These are phyloP conservation scores for Rhododendron henanense DNA, from an alignment of 148 eudicot species.

Conservation along the genomic window DNA sequence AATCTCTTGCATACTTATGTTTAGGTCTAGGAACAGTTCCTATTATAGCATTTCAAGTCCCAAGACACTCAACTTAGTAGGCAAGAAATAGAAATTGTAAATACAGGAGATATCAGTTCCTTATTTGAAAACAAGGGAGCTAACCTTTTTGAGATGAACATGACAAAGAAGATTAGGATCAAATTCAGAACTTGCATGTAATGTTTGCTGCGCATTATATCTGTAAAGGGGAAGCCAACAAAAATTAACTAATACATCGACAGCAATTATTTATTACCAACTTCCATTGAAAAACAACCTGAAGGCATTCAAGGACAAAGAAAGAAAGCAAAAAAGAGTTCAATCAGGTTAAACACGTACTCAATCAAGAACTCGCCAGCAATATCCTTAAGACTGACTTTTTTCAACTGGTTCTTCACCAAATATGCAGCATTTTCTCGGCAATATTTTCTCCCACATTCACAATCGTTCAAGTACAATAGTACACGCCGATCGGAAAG, in stretches of 20 bases:
- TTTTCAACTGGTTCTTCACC: conserved; percentile 67
- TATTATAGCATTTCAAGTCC: conserved; percentile 18
- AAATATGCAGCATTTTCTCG: conserved; percentile 68
- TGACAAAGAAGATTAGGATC: conserved; percentile 83
- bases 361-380: conserved; percentile 76
- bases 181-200: conserved; percentile 43
- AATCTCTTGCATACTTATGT: conserved; percentile 48
- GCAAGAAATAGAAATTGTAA: background rate
- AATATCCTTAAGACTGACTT: conserved; percentile 82
- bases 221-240: conserved; percentile 37
- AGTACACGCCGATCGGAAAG: conserved; percentile 65
- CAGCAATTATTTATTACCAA: background rate
- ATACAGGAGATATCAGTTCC: conserved; percentile 5
- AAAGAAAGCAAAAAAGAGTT: background rate
- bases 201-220: conserved; percentile 47
- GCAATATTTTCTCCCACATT: conserved; percentile 75
- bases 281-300: background rate
- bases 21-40: conserved; percentile 48
- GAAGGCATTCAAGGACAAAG: background rate
- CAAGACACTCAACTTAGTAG: background rate
- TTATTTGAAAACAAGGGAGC: background rate
- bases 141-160: conserved; percentile 84
- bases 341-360: conserved; percentile 36
- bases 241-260: conserved; percentile 1
- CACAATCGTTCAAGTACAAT: conserved; percentile 69